Percentiles rank a stretch among this genome's conserved stretches.
Evolutionary conservation across 108 stramenopile species (phyloP).

Genomic region (Epithemia pelagica): DNA sequence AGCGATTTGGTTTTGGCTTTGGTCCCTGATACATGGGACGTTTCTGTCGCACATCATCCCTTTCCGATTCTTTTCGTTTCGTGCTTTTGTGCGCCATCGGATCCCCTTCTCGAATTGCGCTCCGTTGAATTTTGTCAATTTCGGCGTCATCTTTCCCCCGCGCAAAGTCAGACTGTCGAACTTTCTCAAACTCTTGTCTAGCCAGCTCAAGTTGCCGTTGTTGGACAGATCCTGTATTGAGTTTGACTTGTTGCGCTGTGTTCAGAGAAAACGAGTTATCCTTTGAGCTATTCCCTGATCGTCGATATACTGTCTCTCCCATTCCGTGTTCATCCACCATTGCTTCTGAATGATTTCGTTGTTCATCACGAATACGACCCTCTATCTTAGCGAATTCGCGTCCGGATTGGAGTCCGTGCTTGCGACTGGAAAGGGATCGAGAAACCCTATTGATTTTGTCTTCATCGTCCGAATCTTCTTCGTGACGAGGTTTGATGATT

Average conservation of each 20-base stretch:
- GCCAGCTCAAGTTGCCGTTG: constrained; percentile 47
- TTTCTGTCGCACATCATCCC: constrained; percentile 6
- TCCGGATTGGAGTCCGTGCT: constrained; percentile 71
- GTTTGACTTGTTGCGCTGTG: constrained; percentile 24
- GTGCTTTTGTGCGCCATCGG: constrained; percentile 76
- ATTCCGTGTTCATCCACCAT: constrained; percentile 49
- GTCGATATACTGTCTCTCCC: constrained; percentile 83
- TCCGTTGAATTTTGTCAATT: constrained; percentile 58
- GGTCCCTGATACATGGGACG: constrained; percentile 93
- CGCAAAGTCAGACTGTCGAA: constrained; percentile 70
- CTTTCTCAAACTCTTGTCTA: constrained; percentile 34
- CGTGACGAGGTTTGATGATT: no score
- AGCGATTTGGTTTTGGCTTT: constrained; percentile 88
- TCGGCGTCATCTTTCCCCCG: constrained; percentile 60
- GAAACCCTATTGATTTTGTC: constrained; percentile 3
- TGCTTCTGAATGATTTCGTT: constrained; percentile 21
- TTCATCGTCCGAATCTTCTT: not conserved
- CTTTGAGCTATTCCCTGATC: constrained; percentile 8
- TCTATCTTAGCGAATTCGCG: constrained; percentile 64
- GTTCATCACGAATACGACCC: constrained; percentile 33
- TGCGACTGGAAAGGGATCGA: constrained; percentile 69
- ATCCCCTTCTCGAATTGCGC: constrained; percentile 81
- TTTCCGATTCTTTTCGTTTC: constrained; percentile 15
- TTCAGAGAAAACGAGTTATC: constrained; percentile 10
- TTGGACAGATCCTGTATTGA: constrained; percentile 62